These are phyloP conservation scores for Penicillium hesseltinei DNA, from an alignment of 2,329 filamentous ascomycete species.

Conservation along the genomic window DNA sequence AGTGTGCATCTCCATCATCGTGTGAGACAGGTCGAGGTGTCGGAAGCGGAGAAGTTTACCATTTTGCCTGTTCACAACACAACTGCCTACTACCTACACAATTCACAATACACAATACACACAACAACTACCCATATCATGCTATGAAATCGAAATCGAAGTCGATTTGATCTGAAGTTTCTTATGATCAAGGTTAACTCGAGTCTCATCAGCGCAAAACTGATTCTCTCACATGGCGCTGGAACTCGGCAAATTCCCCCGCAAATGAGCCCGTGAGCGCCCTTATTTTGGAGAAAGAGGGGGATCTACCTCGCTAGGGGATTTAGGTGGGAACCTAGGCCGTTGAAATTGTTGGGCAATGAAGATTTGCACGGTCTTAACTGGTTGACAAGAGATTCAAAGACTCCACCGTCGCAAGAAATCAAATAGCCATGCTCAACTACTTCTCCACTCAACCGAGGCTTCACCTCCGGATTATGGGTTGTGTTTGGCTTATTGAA, in stretches of 20 bases:
- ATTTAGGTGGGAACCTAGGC: neutral
- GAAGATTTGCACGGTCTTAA: neutral
- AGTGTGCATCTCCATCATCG: neutral
- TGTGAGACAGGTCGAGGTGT: neutral
- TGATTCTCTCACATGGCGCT: slow-evolving; percentile 19
- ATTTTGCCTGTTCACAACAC: neutral
- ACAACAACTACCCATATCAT: too few relatives aligned
- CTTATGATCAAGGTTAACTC: neutral
- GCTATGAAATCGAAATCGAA: too few relatives aligned
- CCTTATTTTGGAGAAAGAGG: slow-evolving; percentile 2
- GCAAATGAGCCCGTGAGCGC: neutral
- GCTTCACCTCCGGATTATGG: neutral
- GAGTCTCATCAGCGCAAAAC: neutral
- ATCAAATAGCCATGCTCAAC: neutral
- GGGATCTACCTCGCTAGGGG: neutral
- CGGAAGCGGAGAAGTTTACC: neutral
- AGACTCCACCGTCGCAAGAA: neutral
- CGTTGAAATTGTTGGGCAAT: neutral
- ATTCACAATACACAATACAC: too few relatives aligned
- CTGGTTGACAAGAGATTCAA: neutral
- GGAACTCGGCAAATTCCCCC: slow-evolving; percentile 14
- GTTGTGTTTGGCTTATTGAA: neutral
- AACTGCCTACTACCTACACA: neutral
- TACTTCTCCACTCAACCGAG: slow-evolving; percentile 1
- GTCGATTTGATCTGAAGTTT: neutral